Base-by-base conservation (phyloP, 805 yeast species). In the Teunomyces kruisii region DNA sequence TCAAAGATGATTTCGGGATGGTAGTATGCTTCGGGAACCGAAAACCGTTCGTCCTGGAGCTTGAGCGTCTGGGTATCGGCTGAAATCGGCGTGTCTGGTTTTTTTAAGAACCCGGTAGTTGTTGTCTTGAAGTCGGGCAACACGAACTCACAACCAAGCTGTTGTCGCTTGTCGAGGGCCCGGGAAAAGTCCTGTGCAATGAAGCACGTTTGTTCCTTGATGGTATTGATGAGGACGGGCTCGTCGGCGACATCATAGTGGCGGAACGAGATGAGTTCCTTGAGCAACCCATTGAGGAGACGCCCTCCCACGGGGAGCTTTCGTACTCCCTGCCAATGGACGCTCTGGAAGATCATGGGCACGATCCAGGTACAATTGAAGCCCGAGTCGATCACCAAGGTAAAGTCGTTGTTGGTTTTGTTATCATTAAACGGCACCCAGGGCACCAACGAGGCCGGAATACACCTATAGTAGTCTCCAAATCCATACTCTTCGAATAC, bases 191-290 rank as follows among this genome's bases (percentile, higher is more conserved):
- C 80, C 15, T 54, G 49, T 0, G 92, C 81, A n/a, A 88, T 79
- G 70, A 79, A 82, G 62, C 88, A 76, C 30, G 92, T 69, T 47
- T 78, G 72, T 58, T 91, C 97, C 58, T 94, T 94, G 52, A 95
- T 86, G 39, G 86, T 83, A 58, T 90, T 88, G 40, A 94, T 83
- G 39, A 94, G 67, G 2, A 86, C 72, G 0, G 96, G 84, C 64
- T 95, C 99, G 49, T 94, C 97, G 59, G 88, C 83, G 53, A 94
- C 90, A 58, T 94, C 92, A 62, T 91, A 94, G 68, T 94, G 94
- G 43, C 97, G 74, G 59, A 86, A 94, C 2, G 97, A 88, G 9
- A 92, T 79, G 40, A 88, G 75, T 58, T 94, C 98, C 50, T 90
- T 76, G 42, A 95, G 64, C 40, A 84, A 79, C 3, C 97, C 96